Evolutionary conservation across 78 protist species (phyloP).

Genomic region (Paratrimastix pyriformis): DNA sequence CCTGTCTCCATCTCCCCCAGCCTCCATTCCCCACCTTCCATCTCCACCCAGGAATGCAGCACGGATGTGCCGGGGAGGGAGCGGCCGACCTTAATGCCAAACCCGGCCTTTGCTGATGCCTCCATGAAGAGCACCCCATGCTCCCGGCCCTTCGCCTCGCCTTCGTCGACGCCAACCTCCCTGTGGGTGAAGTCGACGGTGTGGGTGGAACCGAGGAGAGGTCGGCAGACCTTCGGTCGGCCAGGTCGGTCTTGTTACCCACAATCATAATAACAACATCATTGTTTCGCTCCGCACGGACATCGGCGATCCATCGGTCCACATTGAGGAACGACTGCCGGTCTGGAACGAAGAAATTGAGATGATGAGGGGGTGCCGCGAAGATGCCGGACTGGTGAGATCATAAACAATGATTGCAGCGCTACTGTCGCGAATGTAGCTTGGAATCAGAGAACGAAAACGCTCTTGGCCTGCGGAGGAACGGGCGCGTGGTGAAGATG

Average conservation of each 20-base stretch:
- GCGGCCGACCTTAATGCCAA: constrained; percentile 54
- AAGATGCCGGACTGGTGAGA: constrained; percentile 77
- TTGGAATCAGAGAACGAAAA: constrained; percentile 86
- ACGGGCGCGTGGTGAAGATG: constrained; percentile 24
- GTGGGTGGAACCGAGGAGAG: not conserved
- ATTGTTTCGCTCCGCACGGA: constrained; percentile 76
- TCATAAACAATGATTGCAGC: constrained; percentile 95
- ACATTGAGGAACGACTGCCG: constrained; percentile 60
- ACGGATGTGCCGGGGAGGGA: too few relatives aligned
- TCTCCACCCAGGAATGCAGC: too few relatives aligned
- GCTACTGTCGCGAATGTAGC: constrained; percentile 89
- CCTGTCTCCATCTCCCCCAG: too few relatives aligned
- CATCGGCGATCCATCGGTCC: constrained; percentile 85
- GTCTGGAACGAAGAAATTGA: constrained; percentile 30
- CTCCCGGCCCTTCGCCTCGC: constrained; percentile 81
- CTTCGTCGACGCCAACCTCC: constrained; percentile 83
- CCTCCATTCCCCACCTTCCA: too few relatives aligned
- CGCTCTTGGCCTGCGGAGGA: constrained; percentile 47
- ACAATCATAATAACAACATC: constrained; percentile 85
- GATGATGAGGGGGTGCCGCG: not conserved
- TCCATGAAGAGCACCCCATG: constrained; percentile 77
- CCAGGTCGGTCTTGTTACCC: constrained; percentile 88
- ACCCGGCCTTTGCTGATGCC: constrained; percentile 79
- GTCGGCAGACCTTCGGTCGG: constrained; percentile 56
- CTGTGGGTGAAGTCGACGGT: constrained; percentile 12